Base-by-base conservation (phyloP, 306 rosid genomes). In the Vicia villosa region DNA sequence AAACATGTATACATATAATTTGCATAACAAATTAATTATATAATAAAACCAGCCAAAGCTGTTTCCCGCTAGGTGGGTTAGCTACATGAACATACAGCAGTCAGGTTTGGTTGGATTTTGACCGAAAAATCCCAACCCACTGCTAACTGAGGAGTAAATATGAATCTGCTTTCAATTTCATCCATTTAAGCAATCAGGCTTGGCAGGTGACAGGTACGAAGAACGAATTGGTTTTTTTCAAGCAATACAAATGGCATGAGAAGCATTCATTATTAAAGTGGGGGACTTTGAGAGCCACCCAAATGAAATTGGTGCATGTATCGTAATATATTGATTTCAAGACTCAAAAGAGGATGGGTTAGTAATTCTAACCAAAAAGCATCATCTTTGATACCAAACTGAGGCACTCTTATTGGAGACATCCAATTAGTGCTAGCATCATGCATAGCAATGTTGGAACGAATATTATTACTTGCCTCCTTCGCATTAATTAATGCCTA, bases 1-100 rank as follows among this genome's bases (percentile, higher is more conserved):
- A 10, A 51, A 57, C 37, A 64, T 47, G 52, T 65, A 13, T 41
- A 49, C 30, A 50, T 30, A 16, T 50, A 61, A 70, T 66, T 59
- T 68, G 45, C 45, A 22, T 3, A 57, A 63, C 46, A 24, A 12
- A 46, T 28, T 42, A 30, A 38, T 51, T 21, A 60, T 32, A 63
- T 15, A 63, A 40, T 40, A 37, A 61, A 17, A 19, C 17, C 46
- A 61, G 6, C 46, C 10, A 30, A 28, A 30, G 63, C 37, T 8
- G 13, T 22, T 54, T 54, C 34, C 59, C 61, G 24, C 12, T 2
- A 24, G 61, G 16, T 55, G 61, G 34, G 17, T 55, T 8, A n/a
- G 61, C 15, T 55, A 55, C 17, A 11, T 24, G 61, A 28, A 55
- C 17, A 24, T 55, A 10, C 59, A 52, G 4, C 37, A 32, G 9